Evolutionary conservation across 805 yeast species (phyloP), one percentile per base, ranked within the genome.

Genomic region (Candida ulmi): DNA sequence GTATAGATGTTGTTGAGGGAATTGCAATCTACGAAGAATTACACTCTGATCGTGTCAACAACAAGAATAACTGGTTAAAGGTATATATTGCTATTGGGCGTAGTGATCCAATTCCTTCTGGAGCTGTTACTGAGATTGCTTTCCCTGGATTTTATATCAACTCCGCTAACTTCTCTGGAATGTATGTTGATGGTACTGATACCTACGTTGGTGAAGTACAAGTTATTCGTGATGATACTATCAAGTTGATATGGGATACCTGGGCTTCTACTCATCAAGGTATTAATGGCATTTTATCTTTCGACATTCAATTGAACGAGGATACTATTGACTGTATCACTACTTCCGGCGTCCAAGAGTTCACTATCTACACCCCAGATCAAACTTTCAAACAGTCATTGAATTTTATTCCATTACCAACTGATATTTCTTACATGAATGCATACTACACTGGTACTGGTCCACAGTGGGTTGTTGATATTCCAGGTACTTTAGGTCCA

Each of bases 401-500:
- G 13, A 13, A 34, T 17, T 41, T 41, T 28, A 21, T 26, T 24
- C 19, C 44, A 16, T 27, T 27, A 24, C 43, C 43, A 33, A 25
- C 32, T 15, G 35, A 38, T 24, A 24, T 21, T 8, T 41, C 44
- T n/a, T 25, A 30, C 27, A 38, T 36, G 34, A 38, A 35, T 21
- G 34, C 30, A 11, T 17, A 30, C 17, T 8, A 11, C 13, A 35
- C 31, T n/a, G 34, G 36, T 13, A 8, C 29, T 11, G 38, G 18
- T n/a, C 41, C 44, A 21, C 17, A 15, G 11, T 41, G 44, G 44
- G 13, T 30, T 24, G 36, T 41, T 30, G 41, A 38, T 35, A 16
- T 41, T 35, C 44, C 44, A 30, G 41, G 38, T 15, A 28, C 43
- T 16, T 33, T 41, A 26, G 39, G 44, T 11, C 36, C 44, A 24